Base-by-base conservation (phyloP, 2,329 filamentous ascomycete species). In the Xylariomycetidae sp. region DNA sequence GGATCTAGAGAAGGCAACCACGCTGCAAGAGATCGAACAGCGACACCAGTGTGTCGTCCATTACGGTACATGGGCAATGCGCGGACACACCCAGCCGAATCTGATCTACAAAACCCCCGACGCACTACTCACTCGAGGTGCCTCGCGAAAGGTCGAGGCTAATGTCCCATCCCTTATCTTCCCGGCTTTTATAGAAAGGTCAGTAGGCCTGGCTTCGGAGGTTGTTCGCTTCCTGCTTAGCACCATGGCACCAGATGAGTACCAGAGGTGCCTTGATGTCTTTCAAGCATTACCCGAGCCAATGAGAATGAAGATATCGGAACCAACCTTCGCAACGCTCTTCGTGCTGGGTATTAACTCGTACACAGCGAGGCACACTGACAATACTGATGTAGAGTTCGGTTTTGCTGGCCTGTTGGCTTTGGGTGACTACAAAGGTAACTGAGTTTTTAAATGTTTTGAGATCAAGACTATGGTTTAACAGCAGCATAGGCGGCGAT, bases 31-130 rank as follows among this genome's bases (percentile, higher is more conserved):
- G 28, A 30, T 41, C 3, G 28, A 37, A 14, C 10, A 35, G 16
- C 38, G 28, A 14, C 23, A 25, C n/a, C 34, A 32, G 23, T 41
- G 31, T 14, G 31, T 38, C 9, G 35, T 33, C 8, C 34, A 35
- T 13, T 38, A 41, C 16, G 38, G 35, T 12, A 32, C 26, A 5
- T 35, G 38, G 38, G 35, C 31, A 4, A 37, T 15, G 15, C 25
- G 34, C 5, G 23, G 35, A 11, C 16, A 25, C 17, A 5, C 11
- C 7, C 36, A 34, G 19, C 36, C 36, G 12, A 27, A 34, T 18
- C 8, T 28, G 5, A n/a, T 30, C 7, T 28, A 12, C 9, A 11
- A 8, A 13, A 35, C 38, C 11, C 4, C 14, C 11, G 35, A 38
- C 20, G 29, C 20, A 3, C 17, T 3, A 14, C 25, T 41, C 14